These are phyloP conservation scores for Nicotiana sylvestris DNA, from an alignment of 257 asterid genomes.

Conservation along the genomic window DNA sequence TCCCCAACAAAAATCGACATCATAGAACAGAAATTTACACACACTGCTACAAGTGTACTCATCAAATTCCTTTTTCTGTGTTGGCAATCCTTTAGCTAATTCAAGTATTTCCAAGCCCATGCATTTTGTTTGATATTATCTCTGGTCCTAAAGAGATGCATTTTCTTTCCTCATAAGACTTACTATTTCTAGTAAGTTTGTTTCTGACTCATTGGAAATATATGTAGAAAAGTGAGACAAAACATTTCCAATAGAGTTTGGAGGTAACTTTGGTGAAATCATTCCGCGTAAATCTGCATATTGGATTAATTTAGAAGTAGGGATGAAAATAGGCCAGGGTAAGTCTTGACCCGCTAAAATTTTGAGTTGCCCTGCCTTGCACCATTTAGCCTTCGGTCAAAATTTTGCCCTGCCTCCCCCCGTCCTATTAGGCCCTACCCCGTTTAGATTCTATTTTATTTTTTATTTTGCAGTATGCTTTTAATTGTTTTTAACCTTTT, in stretches of 20 bases:
- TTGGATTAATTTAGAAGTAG: background rate
- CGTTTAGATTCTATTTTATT: too few relatives aligned
- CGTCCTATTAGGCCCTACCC: too few relatives aligned
- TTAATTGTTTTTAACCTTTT: too few relatives aligned
- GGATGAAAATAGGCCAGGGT: too few relatives aligned
- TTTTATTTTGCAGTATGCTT: too few relatives aligned
- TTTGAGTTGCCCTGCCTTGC: too few relatives aligned
- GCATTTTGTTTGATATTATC: constrained; percentile 2
- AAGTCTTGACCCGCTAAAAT: too few relatives aligned
- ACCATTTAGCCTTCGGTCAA: too few relatives aligned
- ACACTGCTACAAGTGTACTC: constrained; percentile 3
- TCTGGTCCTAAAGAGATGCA: background rate
- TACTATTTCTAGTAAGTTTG: background rate
- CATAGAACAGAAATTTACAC: constrained; percentile 1
- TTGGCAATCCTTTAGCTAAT: background rate
- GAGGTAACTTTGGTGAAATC: background rate
- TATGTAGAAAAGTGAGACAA: background rate
- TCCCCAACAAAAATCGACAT: constrained; percentile 11
- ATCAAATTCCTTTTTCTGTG: background rate
- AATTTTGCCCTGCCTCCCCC: too few relatives aligned
- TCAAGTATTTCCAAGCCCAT: constrained; percentile 1
- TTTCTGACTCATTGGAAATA: background rate
- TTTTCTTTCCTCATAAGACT: constrained; percentile 7
- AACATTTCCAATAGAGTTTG: constrained; percentile 2
- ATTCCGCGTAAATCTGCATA: constrained; percentile 5